Percentiles rank a stretch among this genome's conserved stretches.
Evolutionary conservation across 805 yeast genomes (phyloP).

Genomic region (Metschnikowia lunata): DNA sequence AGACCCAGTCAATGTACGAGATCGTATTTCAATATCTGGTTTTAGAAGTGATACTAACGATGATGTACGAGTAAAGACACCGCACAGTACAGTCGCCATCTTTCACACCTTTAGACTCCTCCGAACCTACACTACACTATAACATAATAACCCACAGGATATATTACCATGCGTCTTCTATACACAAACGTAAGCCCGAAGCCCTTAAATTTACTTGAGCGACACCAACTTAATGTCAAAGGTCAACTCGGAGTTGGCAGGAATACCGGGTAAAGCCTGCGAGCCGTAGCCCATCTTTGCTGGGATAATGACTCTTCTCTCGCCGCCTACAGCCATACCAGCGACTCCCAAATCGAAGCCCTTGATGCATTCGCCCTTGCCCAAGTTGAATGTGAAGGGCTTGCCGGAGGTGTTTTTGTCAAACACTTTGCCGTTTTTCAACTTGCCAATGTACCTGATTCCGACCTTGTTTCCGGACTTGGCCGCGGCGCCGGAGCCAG

Average conservation of each 20-base stretch:
- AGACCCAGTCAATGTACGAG: too few relatives aligned
- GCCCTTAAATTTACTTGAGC: conserved; percentile 55
- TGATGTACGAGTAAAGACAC: too few relatives aligned
- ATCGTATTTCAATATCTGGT: too few relatives aligned
- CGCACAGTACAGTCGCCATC: too few relatives aligned
- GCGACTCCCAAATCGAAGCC: conserved; percentile 99
- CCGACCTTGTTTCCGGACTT: conserved; percentile 88
- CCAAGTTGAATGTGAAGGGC: conserved; percentile 87
- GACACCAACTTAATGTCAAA: conserved; percentile 93
- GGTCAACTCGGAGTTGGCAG: conserved; percentile 93
- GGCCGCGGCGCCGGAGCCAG: conserved; percentile 84
- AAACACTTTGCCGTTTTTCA: conserved; percentile 91
- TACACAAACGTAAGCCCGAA: background rate
- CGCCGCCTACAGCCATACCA: conserved; percentile 98
- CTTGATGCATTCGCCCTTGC: conserved; percentile 97
- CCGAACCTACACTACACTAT: too few relatives aligned
- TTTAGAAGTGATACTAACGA: too few relatives aligned
- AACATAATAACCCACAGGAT: too few relatives aligned
- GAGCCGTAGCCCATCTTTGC: conserved; percentile 96
- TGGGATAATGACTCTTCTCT: conserved; percentile 95
- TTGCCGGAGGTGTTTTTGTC: conserved; percentile 97
- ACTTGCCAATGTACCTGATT: conserved; percentile 96
- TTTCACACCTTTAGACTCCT: background rate
- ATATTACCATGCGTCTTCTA: background rate
- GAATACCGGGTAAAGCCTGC: conserved; percentile 92